Evolutionary conservation across 352 stramenopile species (phyloP).

Genomic region (Phytophthora cryptogea): DNA sequence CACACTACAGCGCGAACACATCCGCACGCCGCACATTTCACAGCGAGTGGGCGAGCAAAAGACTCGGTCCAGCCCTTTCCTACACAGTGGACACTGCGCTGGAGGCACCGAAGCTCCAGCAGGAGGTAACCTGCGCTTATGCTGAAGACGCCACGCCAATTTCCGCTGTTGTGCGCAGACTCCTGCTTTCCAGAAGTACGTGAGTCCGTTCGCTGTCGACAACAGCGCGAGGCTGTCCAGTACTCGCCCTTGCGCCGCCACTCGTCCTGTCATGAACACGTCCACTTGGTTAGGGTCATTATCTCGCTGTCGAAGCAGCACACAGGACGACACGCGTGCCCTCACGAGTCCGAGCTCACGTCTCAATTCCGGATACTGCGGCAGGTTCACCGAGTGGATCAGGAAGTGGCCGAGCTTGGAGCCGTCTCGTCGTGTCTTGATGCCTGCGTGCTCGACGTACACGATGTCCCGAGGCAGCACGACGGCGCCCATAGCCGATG

Average conservation of each 20-base stretch:
- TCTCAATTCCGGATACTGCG: slow-evolving; percentile 36
- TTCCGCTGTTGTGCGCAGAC: slow-evolving; percentile 34
- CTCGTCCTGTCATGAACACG: slow-evolving; percentile 49
- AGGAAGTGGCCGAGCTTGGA: slow-evolving; percentile 44
- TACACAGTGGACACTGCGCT: slow-evolving; percentile 20
- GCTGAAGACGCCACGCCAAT: slow-evolving; percentile 43
- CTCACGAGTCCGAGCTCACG: slow-evolving; percentile 40
- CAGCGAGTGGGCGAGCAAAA: slow-evolving; percentile 31
- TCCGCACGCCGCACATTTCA: slow-evolving; percentile 34
- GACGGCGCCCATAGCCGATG: slow-evolving; percentile 24
- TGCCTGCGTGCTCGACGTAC: slow-evolving; percentile 37
- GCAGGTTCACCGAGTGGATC: slow-evolving; percentile 51
- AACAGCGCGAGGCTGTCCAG: slow-evolving; percentile 45
- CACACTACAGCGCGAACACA: slow-evolving; percentile 37
- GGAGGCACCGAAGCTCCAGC: slow-evolving; percentile 8
- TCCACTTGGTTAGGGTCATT: slow-evolving; percentile 36
- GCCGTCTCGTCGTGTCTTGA: slow-evolving; percentile 28
- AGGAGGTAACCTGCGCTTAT: slow-evolving; percentile 25
- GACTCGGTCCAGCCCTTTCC: slow-evolving; percentile 15
- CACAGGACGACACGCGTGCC: slow-evolving; percentile 46
- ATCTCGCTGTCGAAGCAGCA: slow-evolving; percentile 35
- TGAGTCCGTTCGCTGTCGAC: slow-evolving; percentile 41
- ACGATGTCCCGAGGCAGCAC: slow-evolving; percentile 41
- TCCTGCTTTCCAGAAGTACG: slow-evolving; percentile 38
- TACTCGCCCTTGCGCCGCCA: slow-evolving; percentile 49